Base-by-base conservation (phyloP, 1,284 basidiomycete genomes). In the Violaceomyces palustris region DNA sequence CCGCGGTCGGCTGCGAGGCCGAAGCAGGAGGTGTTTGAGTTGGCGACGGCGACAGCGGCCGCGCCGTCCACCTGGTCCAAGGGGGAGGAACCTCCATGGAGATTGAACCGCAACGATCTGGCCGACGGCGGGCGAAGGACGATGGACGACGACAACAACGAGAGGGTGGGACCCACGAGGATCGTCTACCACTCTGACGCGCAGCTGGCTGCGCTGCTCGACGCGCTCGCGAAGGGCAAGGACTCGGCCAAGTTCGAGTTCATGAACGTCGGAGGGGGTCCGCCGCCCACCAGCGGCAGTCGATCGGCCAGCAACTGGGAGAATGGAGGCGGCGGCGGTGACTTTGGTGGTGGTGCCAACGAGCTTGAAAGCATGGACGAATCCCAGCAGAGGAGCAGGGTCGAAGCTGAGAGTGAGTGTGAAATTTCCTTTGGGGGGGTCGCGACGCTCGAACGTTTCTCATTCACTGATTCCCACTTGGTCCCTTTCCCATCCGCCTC, bases 181-280 rank as follows among this genome's bases (percentile, higher is more conserved):
- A 66, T 68, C 43, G 58, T 68, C 11, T 68, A 68, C 41, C 62
- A 65, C 33, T 57, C 48, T 25, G 65, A 68, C 40, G 58, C 61
- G 11, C 64, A 68, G 31, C 45, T 68, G 11, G 65, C 64, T 2
- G 43, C 43, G 14, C 45, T 68, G 1, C 55, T 68, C 22, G 56
- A 66, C 35, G 40, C 51, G 2, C 37, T 68, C 9, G 58, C 57
- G 1, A 38, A 44, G 19, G 61, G 56, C 17, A 58, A 65, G 26
- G 56, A 60, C 27, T 54, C 50, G 30, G 65, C 64, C 42, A 68
- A 68, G 32, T 68, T 68, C 27, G 58, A 61, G 24, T 60, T 66
- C 34, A 48, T 50, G n/a, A 18, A 25, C 19, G 23, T 39, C 11
- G 14, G 14, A n/a, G 42, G 32, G n/a, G 32, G 23, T 26, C 9